A percentile compares a stretch with the other conserved stretches of the same genome.
Evolutionary conservation across 495 filamentous ascomycete genomes (phyloP).

Genomic region (Tuber brumale): DNA sequence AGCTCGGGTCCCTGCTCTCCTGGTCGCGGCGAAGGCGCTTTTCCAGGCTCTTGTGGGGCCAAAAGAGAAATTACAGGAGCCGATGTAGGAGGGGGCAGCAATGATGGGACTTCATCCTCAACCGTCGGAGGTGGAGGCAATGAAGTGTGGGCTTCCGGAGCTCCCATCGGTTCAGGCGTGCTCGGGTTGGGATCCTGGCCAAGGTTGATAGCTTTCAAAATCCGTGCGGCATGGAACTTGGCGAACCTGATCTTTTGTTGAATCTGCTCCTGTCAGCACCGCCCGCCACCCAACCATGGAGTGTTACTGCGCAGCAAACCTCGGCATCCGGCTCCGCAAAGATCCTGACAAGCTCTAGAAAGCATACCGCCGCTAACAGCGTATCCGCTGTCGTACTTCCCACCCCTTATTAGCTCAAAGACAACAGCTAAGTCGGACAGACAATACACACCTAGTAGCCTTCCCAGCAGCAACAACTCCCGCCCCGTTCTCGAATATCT

Average conservation of each 20-base stretch:
- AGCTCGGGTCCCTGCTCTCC: background rate
- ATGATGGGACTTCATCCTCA: background rate
- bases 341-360: conserved; percentile 78
- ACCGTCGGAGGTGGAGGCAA: conserved; percentile 43
- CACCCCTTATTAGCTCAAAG: conserved; percentile 13
- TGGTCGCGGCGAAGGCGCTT: background rate
- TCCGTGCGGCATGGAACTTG: conserved; percentile 90
- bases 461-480: conserved; percentile 73
- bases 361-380: conserved; percentile 82
- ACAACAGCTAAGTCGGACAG: background rate
- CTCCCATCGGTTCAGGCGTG: background rate
- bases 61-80: background rate
- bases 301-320: background rate
- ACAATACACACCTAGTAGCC: conserved; percentile 61
- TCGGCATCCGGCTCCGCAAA: conserved; percentile 74
- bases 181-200: conserved; percentile 82
- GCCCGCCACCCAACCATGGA: background rate
- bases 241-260: conserved; percentile 87
- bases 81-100: background rate
- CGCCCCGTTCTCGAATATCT: conserved; percentile 79
- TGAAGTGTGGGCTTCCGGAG: conserved; percentile 37
- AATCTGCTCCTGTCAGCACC: conserved; percentile 41
- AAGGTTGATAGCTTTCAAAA: conserved; percentile 81
- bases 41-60: background rate
- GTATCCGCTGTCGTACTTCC: conserved; percentile 67